Evolutionary conservation across 2,329 filamentous ascomycete genomes (phyloP).

Genomic region (Penicillium sp.): DNA sequence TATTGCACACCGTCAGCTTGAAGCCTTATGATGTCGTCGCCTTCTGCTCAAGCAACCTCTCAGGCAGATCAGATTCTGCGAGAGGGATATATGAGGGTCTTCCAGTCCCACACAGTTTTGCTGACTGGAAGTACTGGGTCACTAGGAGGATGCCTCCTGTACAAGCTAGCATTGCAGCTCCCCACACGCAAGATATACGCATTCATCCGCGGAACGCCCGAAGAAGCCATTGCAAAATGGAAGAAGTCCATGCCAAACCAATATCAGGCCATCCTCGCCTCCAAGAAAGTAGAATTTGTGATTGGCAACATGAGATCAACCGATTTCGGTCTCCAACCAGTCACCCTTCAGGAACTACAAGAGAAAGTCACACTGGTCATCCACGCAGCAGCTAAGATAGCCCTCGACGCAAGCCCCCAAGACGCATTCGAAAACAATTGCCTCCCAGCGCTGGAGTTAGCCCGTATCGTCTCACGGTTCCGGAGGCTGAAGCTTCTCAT

Average conservation of each 20-base stretch:
- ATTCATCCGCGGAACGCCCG: slow-evolving; percentile 25
- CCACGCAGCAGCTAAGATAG: slow-evolving; percentile 35
- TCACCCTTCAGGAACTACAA: slow-evolving; percentile 17
- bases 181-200: slow-evolving; percentile 34
- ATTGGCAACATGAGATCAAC: slow-evolving; percentile 28
- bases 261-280: slow-evolving; percentile 24
- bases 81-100: slow-evolving; percentile 27
- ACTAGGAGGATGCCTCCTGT: slow-evolving; percentile 34
- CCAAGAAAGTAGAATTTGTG: slow-evolving; percentile 30
- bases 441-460: slow-evolving; percentile 31
- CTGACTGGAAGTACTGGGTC: slow-evolving; percentile 34
- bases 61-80: slow-evolving; percentile 20
- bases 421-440: slow-evolving; percentile 35
- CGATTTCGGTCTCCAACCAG: slow-evolving; percentile 26
- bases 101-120: slow-evolving; percentile 29
- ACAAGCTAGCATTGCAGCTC: slow-evolving; percentile 34
- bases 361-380: slow-evolving; percentile 35
- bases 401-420: slow-evolving; percentile 26
- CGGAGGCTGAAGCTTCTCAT: slow-evolving; percentile 29
- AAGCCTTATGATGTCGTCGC: slow-evolving; percentile 7
- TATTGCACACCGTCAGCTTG: no score
- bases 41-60: not conserved
- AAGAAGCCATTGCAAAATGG: slow-evolving; percentile 30
- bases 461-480: slow-evolving; percentile 27
- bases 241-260: slow-evolving; percentile 31